A percentile compares a stretch with the other conserved stretches of the same genome.
Evolutionary conservation across 2,329 filamentous ascomycete genomes (phyloP).

Genomic region (Cryphonectria parasitica): DNA sequence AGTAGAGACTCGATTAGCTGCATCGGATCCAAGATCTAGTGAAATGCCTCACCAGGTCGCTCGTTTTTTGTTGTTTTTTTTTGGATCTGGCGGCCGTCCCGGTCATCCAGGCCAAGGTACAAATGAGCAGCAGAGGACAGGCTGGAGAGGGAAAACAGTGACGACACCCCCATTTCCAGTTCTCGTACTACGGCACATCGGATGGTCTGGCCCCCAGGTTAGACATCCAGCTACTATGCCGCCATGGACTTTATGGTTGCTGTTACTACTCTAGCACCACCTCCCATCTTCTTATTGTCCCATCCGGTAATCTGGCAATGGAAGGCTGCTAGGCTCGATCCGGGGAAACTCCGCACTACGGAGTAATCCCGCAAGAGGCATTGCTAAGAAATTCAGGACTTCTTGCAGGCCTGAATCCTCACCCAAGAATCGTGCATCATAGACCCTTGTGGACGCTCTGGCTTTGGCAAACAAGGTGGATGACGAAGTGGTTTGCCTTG

Average conservation of each 20-base stretch:
- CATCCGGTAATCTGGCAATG: slow-evolving; percentile 8
- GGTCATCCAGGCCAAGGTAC: not conserved
- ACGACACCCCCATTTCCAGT: not conserved
- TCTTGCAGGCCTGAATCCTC: not conserved
- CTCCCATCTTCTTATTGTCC: not conserved
- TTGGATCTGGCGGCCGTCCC: not conserved
- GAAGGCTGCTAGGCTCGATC: not conserved
- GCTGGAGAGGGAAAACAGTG: not conserved
- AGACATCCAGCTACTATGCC: not conserved
- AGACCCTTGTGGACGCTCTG: not conserved
- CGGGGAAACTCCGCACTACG: slow-evolving; percentile 1
- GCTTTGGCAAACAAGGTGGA: not conserved
- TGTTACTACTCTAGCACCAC: not conserved
- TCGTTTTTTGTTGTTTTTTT: not conserved
- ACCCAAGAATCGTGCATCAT: not conserved
- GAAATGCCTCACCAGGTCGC: not conserved
- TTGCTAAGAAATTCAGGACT: not conserved
- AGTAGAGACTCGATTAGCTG: not conserved
- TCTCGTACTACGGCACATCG: not conserved
- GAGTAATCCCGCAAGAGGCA: not conserved
- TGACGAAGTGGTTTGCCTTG: not conserved
- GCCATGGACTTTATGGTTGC: not conserved
- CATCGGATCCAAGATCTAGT: not conserved
- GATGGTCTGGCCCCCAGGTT: not conserved
- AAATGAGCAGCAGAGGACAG: not conserved